These are phyloP conservation scores for Botrytis fabae DNA, from an alignment of 2,329 filamentous ascomycete species.

Conservation along the genomic window DNA sequence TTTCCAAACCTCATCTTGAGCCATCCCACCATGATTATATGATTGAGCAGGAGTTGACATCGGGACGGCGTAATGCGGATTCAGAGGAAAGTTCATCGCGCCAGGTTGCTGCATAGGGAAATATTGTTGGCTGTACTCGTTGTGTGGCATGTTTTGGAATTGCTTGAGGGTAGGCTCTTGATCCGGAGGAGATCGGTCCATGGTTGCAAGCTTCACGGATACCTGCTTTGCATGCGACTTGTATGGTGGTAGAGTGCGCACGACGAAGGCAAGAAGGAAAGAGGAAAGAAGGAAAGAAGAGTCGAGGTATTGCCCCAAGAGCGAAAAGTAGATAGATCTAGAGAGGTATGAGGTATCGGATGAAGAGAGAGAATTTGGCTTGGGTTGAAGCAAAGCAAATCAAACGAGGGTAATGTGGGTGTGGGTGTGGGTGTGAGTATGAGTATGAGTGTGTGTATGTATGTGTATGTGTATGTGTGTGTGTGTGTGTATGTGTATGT, in stretches of 20 bases:
- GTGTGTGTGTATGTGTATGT: background rate
- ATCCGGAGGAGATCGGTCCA: background rate
- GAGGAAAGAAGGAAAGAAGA: background rate
- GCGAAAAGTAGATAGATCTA: background rate
- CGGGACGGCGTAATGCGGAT: background rate
- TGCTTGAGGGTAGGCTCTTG: constrained; percentile 9
- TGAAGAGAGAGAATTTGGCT: background rate
- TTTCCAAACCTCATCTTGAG: background rate
- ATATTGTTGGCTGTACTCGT: constrained; percentile 13
- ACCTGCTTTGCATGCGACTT: background rate
- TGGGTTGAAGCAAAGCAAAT: background rate
- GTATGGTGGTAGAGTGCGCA: background rate
- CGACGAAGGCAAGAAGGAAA: background rate
- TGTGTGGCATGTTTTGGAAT: constrained; percentile 1
- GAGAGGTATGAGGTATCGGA: background rate
- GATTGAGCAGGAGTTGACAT: background rate
- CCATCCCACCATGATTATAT: background rate
- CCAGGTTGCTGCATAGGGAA: constrained; percentile 7
- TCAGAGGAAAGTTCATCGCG: background rate
- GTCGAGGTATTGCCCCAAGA: background rate
- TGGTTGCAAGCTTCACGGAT: constrained; percentile 14
- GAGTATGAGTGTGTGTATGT: background rate
- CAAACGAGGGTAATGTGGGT: background rate
- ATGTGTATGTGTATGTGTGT: background rate
- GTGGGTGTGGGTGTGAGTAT: background rate